Conservation (phyloP, 2,329 filamentous ascomycete genomes). For the Hypoxylon sp. region DNA sequence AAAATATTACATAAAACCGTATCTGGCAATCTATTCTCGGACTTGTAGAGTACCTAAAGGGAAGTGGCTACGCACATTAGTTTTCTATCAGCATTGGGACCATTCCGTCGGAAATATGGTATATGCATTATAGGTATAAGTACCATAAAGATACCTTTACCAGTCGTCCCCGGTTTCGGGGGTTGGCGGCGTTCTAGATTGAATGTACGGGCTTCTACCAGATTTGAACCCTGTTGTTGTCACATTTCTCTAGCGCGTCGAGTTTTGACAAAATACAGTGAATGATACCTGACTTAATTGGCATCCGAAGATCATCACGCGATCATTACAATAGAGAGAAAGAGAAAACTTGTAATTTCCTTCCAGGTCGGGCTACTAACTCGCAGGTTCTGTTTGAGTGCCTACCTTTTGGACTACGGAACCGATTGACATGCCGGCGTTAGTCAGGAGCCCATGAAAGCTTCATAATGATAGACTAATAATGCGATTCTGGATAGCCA, state of each 20-base stretch:
- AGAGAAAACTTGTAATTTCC: conserved; percentile 17
- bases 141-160: conserved; percentile 33
- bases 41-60: conserved; percentile 13
- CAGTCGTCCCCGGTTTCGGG: conserved; percentile 34
- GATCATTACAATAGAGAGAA: conserved; percentile 23
- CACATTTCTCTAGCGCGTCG: conserved; percentile 18
- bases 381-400: conserved; percentile 9
- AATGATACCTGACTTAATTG: conserved; percentile 31
- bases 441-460: conserved; percentile 11
- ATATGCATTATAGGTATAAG: conserved; percentile 23
- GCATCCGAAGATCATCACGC: conserved; percentile 33
- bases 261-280: conserved; percentile 4
- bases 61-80: conserved; percentile 6
- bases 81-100: conserved; percentile 23
- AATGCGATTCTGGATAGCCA: conserved; percentile 13
- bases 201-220: conserved; percentile 20
- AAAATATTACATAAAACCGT: background rate
- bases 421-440: conserved; percentile 18
- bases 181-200: conserved; percentile 33
- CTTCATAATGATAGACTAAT: conserved; percentile 16
- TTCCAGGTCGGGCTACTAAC: conserved; percentile 30
- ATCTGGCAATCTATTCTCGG: conserved; percentile 4
- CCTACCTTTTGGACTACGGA: conserved; percentile 2
- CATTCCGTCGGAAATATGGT: conserved; percentile 37
- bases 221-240: conserved; percentile 23